A percentile compares a stretch with the other conserved stretches of the same genome.
phyloP scores from a whole-genome alignment of 805 yeast species.

The Monosporozyma siamensis region DNA sequence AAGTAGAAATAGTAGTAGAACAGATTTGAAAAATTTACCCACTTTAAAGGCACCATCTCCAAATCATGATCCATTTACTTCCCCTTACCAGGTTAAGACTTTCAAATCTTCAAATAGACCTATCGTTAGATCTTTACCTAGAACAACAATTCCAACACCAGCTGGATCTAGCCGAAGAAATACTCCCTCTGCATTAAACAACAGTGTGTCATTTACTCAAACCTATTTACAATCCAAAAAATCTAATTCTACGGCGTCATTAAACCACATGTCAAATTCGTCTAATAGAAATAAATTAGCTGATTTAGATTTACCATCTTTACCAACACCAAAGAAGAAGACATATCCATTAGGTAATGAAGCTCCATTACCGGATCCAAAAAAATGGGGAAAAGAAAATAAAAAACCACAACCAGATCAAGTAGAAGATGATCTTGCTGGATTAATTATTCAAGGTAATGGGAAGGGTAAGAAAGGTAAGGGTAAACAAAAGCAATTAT shows the following conservation, averaged over 20 bases:
- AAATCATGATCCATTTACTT: slow-evolving; percentile 16
- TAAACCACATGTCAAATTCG: neutral
- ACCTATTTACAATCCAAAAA: slow-evolving; percentile 25
- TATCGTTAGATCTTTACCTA: slow-evolving; percentile 1
- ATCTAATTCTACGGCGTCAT: slow-evolving; percentile 16
- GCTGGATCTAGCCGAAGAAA: slow-evolving; percentile 5
- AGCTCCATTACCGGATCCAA: slow-evolving; percentile 28
- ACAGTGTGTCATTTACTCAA: slow-evolving; percentile 21
- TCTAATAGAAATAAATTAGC: slow-evolving; percentile 13
- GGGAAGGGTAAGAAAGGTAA: slow-evolving; percentile 29
- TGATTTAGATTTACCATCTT: slow-evolving; percentile 39
- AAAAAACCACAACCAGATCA: slow-evolving; percentile 1
- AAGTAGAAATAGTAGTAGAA: slow-evolving; percentile 4
- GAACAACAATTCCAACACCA: neutral
- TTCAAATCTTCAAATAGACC: slow-evolving; percentile 1
- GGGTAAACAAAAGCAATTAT: slow-evolving; percentile 43
- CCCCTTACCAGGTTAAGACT: slow-evolving; percentile 7
- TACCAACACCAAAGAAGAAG: slow-evolving; percentile 30
- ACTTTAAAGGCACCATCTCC: slow-evolving; percentile 21
- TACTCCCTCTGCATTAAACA: slow-evolving; percentile 11
- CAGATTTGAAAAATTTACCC: slow-evolving; percentile 25
- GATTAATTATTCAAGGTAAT: slow-evolving; percentile 3
- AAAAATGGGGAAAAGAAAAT: slow-evolving; percentile 28
- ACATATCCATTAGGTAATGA: slow-evolving; percentile 51
- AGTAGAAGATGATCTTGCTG: slow-evolving; percentile 8